Evolutionary conservation across 106 monocot genomes (phyloP), one percentile per base, ranked within the genome.

Genomic region (Acorus gramineus): DNA sequence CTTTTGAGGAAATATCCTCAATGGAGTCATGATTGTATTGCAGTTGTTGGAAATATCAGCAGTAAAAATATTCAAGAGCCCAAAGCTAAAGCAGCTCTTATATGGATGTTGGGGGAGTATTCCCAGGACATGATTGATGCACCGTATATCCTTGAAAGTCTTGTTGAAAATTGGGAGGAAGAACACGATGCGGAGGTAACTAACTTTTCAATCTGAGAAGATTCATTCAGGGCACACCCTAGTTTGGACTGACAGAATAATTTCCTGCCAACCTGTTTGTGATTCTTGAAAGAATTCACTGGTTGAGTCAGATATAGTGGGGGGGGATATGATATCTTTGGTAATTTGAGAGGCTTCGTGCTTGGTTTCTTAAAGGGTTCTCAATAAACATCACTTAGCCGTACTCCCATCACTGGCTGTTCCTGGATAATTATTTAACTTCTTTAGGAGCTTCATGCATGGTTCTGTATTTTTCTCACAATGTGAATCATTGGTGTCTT

Each of bases 51-150:
- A 13, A 98, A 89, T 70, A 98, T 98, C n/a, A 98, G 98, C 62
- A 88, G 92, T 75, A 92, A 92, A 68, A 98, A 85, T 73, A 72
- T 98, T 63, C 98, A 98, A 76, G 98, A 98, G 61, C 98, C 98
- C 5, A 92, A 89, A 61, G 98, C 85, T 9, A 98, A 98, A 85
- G 76, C 98, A 63, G 91, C 98, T 53, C 71, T 88, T 7, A 91
- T 96, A 81, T 90, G 96, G 96, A 96, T 96, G 87, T 76, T 96
- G 28, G 96, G 96, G 52, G 96, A 96, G 69, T 96, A 96, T 78
- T 85, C 96, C 5, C 87, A 96, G 54, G 96, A 96, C 61, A 96
- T 96, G 96, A 58, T 63, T 67, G 92, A 92, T 80, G 85, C 98
- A 73, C 98, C 98, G 57, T 98, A 98, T 55, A 76, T 89, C 66